Evolutionary conservation across 176 grass and related monocot genomes (phyloP).

Genomic region (Bromus sterilis): DNA sequence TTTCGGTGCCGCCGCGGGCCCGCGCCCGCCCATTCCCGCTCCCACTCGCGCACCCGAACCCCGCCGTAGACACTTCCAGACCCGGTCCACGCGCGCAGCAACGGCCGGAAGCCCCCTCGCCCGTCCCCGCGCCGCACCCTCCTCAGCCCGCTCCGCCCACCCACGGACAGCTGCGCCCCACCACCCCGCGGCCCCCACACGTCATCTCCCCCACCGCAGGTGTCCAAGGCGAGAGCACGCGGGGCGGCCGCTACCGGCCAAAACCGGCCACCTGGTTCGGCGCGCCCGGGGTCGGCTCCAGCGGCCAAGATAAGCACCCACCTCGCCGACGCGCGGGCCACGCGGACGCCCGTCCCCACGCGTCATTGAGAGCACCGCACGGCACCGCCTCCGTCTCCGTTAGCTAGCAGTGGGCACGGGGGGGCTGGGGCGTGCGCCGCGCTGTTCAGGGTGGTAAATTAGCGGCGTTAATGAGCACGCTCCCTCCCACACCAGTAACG

Average conservation of each 20-base stretch:
- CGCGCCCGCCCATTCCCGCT: neutral
- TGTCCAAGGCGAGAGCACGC: neutral
- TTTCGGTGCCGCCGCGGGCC: neutral
- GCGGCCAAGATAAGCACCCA: neutral
- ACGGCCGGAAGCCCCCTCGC: neutral
- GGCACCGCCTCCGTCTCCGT: neutral
- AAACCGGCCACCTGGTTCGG: neutral
- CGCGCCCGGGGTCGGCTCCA: neutral
- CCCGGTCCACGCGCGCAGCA: neutral
- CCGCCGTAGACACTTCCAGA: neutral
- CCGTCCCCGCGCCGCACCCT: neutral
- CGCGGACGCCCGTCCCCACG: rapidly evolving
- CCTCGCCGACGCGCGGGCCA: neutral
- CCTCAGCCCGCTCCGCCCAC: neutral
- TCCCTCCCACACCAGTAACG: neutral
- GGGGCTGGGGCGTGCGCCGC: neutral
- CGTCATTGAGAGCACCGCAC: neutral
- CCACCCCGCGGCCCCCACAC: neutral
- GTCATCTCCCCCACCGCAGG: neutral
- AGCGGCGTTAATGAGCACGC: neutral
- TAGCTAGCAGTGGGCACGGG: neutral
- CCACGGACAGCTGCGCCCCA: neutral
- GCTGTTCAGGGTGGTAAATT: neutral
- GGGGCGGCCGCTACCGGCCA: neutral
- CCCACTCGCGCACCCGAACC: neutral